phyloP scores from a whole-genome alignment of 177 flowering plant species.

The Vitis hybrid region DNA sequence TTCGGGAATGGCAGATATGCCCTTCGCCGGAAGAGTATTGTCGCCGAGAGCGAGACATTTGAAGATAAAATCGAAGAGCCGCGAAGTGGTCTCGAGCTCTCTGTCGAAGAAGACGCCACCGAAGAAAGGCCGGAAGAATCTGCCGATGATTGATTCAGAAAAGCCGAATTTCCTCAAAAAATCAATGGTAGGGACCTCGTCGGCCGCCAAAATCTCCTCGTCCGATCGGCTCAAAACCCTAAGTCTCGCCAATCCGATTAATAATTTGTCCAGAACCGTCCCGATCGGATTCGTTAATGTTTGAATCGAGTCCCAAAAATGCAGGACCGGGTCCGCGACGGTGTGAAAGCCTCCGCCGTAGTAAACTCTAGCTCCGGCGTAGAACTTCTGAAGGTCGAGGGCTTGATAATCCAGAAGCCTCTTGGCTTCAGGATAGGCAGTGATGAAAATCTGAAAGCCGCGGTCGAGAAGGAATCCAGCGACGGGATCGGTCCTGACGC shows the following conservation, averaged over 20 bases:
- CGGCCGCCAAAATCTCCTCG: conserved; percentile 50
- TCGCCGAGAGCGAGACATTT: conserved; percentile 89
- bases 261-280: conserved; percentile 58
- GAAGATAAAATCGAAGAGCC: conserved; percentile 84
- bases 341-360: conserved; percentile 67
- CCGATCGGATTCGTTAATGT: conserved; percentile 82
- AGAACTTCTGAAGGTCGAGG: conserved; percentile 65
- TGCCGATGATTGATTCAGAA: conserved; percentile 62
- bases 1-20: conserved; percentile 76
- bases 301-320: conserved; percentile 54
- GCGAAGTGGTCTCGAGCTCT: conserved; percentile 76
- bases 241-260: conserved; percentile 56
- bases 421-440: conserved; percentile 88
- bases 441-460: conserved; percentile 97
- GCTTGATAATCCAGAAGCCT: conserved; percentile 40
- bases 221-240: conserved; percentile 51
- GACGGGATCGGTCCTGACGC: conserved; percentile 77
- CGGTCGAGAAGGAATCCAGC: conserved; percentile 91
- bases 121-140: conserved; percentile 90
- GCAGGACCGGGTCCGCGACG: conserved; percentile 84
- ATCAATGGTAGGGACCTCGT: conserved; percentile 52
- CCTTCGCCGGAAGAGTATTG: conserved; percentile 79
- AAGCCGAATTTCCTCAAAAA: conserved; percentile 57
- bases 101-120: conserved; percentile 90
- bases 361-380: conserved; percentile 81